Base-by-base conservation (phyloP, 2,329 filamentous ascomycete species). In the Calonectria fujianensis region DNA sequence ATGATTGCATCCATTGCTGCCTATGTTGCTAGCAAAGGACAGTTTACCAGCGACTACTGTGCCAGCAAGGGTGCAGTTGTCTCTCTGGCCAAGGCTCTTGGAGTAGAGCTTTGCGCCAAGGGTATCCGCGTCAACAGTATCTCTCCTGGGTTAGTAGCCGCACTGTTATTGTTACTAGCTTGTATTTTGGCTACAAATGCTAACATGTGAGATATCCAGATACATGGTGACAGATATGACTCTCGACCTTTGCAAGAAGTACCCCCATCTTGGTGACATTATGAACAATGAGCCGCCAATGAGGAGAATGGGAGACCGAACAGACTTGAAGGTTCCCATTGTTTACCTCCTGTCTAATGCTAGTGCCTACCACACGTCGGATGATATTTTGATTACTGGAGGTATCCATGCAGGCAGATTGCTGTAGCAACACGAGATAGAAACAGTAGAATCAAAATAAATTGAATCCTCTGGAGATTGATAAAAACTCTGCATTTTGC, bases 41-140 rank as follows among this genome's bases (percentile, higher is more conserved):
- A 84, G 70, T 73, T 61, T 13, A 82, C 79, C 0, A 83, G 82
- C 69, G 83, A 83, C 24, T 90, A 89, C 77, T 87, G 85, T 69
- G 85, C 87, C 3, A 86, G 83, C 52, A 90, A 90, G 76, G 86
- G 85, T 13, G 88, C 87, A 0, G 87, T 88, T 9, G 81, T 86
- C 13, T 82, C 85, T 52, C 82, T 90, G 57, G 89, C 88, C 10
- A 87, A 85, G 45, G 76, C 76, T 18, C 77, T 86, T 2, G 83
- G 82, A 4, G 82, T 83, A 5, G 84, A 86, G 75, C 80, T 85
- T 4, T 84, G 82, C 13, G 78, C 75, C 2, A 77, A 78, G 61
- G 79, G 75, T 0, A 83, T 83, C 35, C 77, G 82, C 2, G 81
- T 83, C 13, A 85, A 85, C 67, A 80, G 78, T 20, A 83, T 85